A percentile compares a stretch with the other conserved stretches of the same genome.
These are phyloP conservation scores for Phytopythium montanum DNA, from an alignment of 352 stramenopile genomes.

Conservation along the genomic window DNA sequence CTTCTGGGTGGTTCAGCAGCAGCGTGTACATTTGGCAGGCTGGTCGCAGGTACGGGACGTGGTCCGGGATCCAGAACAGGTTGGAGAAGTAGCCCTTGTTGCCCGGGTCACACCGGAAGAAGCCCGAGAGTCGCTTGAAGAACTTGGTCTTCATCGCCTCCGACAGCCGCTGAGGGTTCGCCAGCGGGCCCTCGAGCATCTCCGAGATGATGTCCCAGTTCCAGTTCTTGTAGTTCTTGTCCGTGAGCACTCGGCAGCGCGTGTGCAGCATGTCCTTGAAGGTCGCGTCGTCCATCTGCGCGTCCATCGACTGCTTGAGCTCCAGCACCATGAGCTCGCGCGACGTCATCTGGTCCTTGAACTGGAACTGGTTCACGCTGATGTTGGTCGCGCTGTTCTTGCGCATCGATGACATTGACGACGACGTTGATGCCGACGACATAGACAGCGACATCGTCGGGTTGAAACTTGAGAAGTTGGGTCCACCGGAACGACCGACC, in stretches of 20 bases:
- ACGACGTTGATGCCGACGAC: conserved; percentile 4
- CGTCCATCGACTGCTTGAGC: conserved; percentile 84
- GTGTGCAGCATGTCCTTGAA: conserved; percentile 90
- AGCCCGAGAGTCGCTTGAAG: conserved; percentile 87
- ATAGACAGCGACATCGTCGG: conserved; percentile 2
- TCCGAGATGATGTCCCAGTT: conserved; percentile 92
- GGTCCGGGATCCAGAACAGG: conserved; percentile 88
- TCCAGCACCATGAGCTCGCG: conserved; percentile 85
- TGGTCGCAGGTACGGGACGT: conserved; percentile 82
- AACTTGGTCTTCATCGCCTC: conserved; percentile 93
- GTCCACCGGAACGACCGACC: not conserved
- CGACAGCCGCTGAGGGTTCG: conserved; percentile 80
- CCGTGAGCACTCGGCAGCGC: conserved; percentile 75
- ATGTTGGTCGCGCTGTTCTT: conserved; percentile 6
- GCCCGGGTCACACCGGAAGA: conserved; percentile 87
- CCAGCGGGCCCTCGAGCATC: conserved; percentile 81
- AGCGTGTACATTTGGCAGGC: conserved; percentile 90
- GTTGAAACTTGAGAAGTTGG: conserved; percentile 1
- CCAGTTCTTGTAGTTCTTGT: conserved; percentile 91
- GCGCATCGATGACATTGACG: conserved; percentile 8
- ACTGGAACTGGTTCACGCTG: conserved; percentile 25
- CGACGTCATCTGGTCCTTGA: conserved; percentile 73
- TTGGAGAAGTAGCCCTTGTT: conserved; percentile 90
- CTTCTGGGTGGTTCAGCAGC: conserved; percentile 83
- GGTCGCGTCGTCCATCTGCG: conserved; percentile 85